Evolutionary conservation across 2,329 filamentous ascomycete genomes (phyloP).

Genomic region (Tothia fuscella): DNA sequence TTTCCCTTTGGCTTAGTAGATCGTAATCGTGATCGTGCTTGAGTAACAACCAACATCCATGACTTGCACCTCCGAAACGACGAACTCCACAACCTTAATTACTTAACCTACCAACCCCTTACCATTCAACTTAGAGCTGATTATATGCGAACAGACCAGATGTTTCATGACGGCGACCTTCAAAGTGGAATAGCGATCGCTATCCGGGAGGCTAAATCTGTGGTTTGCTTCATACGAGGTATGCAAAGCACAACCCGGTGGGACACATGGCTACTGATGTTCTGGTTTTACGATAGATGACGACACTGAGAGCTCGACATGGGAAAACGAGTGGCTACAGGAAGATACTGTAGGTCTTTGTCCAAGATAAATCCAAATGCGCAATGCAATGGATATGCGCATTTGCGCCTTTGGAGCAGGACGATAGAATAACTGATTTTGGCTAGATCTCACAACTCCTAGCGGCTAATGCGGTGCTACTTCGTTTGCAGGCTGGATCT

Average conservation of each 20-base stretch:
- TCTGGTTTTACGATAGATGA: conserved; percentile 42
- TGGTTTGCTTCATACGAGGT: conserved; percentile 79
- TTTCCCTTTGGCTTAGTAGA: no score
- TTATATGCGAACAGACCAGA: conserved; percentile 23
- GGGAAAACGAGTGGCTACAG: conserved; percentile 58
- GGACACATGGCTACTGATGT: not conserved
- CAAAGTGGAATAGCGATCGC: conserved; percentile 71
- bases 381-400: not conserved
- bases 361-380: conserved; percentile 18
- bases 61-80: no score
- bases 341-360: no score
- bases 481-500: conserved; percentile 60
- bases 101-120: not conserved
- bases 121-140: not conserved
- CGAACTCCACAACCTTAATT: no score
- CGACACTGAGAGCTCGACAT: conserved; percentile 53
- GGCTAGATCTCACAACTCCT: conserved; percentile 41
- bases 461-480: conserved; percentile 50
- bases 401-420: not conserved
- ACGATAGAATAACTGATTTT: no score
- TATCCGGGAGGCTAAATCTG: conserved; percentile 61
- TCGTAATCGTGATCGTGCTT: no score
- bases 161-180: conserved; percentile 74
- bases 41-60: no score
- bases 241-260: conserved; percentile 18